These are phyloP conservation scores for Shiraia sp. DNA, from an alignment of 2,329 filamentous ascomycete genomes.

Conservation along the genomic window DNA sequence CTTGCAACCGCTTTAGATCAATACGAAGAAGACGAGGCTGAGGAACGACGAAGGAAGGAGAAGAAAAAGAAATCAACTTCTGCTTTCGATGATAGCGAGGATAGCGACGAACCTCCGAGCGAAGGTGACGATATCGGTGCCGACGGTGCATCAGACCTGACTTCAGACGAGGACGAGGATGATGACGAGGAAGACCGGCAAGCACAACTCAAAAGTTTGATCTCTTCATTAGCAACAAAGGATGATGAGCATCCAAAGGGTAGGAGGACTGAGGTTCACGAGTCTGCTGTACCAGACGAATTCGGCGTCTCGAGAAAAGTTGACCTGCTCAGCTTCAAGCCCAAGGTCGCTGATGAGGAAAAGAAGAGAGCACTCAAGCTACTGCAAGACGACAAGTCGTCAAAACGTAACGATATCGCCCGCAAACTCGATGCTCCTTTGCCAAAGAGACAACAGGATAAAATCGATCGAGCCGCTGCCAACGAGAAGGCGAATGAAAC, in stretches of 20 bases:
- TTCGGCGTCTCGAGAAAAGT: constrained; percentile 68
- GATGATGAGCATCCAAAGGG: constrained; percentile 38
- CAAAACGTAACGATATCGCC: constrained; percentile 58
- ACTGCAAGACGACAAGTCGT: constrained; percentile 66
- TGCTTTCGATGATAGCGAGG: constrained; percentile 54
- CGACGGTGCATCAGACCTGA: constrained; percentile 56
- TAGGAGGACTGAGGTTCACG: constrained; percentile 53
- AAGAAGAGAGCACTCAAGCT: constrained; percentile 81
- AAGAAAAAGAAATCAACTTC: constrained; percentile 48
- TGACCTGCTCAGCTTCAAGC: constrained; percentile 74
- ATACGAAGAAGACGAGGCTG: constrained; percentile 42
- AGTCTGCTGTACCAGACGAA: constrained; percentile 65
- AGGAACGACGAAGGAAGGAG: constrained; percentile 31
- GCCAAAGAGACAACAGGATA: constrained; percentile 83
- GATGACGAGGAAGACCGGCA: constrained; percentile 58
- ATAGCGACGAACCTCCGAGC: constrained; percentile 58
- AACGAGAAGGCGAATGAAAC: constrained; percentile 92
- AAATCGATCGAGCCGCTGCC: constrained; percentile 77
- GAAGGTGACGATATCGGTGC: constrained; percentile 51
- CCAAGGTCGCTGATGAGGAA: constrained; percentile 71
- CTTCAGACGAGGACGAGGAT: constrained; percentile 50
- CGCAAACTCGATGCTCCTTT: constrained; percentile 82
- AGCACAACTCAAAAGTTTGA: constrained; percentile 68
- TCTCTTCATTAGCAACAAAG: constrained; percentile 64
- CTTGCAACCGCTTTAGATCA: constrained; percentile 64